Base-by-base conservation (phyloP, 2,329 filamentous ascomycete species). In the Phialemoniopsis sp. region DNA sequence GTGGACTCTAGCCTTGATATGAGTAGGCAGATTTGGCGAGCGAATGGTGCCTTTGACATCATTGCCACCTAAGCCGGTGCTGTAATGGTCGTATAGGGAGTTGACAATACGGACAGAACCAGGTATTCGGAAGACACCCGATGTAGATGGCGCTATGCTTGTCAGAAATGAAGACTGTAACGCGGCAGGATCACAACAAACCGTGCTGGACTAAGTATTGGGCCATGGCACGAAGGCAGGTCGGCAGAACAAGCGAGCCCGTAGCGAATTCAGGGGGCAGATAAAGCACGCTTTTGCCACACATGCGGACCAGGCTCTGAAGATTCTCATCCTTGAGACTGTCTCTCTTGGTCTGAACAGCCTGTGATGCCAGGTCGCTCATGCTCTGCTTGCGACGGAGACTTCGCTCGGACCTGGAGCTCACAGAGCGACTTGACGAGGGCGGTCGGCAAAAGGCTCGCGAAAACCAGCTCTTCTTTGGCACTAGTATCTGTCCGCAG, bases 191-290 rank as follows among this genome's bases (percentile, higher is more conserved):
- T 12, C 17, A 8, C 6, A 13, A 28, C 66, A 52, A 52, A 78
- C 76, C 74, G 55, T 83, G 62, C 35, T 82, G 75, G 4, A 79
- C 66, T 9, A 86, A 67, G 53, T 79, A 72, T 46, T 84, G 77
- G n/a, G 76, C 79, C 8, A 77, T 80, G 9, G 82, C 81, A 33
- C 81, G 77, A 36, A 86, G 68, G 47, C 81, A 83, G 4, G 81
- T 84, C 8, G 82, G 82, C 21, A 86, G 59, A 14, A 75, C 60
- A 18, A 86, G 59, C 17, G 72, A 70, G 14, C 72, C 67, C 2
- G 78, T 70, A 4, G 78, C 66, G 48, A 82, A 77, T 38, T 80
- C 78, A 4, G 64, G 47, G 1, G 80, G 80, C 8, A 86, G 62
- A 48, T 80, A 76, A 35, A 86, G 60, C 21, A 76, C 59, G 52